Conservation (phyloP, 176 grass and related monocot species). For the Chrysopogon serrulatus region DNA sequence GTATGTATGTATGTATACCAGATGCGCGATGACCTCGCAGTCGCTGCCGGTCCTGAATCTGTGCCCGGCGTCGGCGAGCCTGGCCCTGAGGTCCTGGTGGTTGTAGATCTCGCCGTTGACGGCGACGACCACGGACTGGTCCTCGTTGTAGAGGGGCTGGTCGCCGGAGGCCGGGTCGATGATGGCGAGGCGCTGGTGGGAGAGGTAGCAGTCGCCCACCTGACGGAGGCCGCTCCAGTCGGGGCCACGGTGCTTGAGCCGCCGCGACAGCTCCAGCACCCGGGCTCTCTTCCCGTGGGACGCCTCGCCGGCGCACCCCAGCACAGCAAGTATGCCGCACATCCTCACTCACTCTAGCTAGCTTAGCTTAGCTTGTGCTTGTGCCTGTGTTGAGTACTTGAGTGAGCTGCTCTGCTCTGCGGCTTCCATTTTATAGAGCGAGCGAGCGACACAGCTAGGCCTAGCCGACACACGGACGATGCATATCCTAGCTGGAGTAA, state of each 20-base stretch:
- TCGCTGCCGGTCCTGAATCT: constrained; percentile 86
- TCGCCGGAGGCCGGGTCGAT: constrained; percentile 80
- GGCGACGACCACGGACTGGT: constrained; percentile 55
- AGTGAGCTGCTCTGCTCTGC: no score
- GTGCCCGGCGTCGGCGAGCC: constrained; percentile 33
- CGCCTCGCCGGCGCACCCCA: constrained; percentile 45
- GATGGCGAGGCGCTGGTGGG: constrained; percentile 78
- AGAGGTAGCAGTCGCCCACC: constrained; percentile 57
- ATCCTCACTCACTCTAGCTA: constrained; percentile 7
- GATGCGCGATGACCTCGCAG: constrained; percentile 83
- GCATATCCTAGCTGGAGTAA: no score
- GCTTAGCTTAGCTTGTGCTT: background rate
- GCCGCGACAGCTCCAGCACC: constrained; percentile 72
- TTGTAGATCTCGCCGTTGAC: constrained; percentile 97
- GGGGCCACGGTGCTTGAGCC: constrained; percentile 72
- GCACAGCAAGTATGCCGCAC: constrained; percentile 65
- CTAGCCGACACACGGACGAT: no score
- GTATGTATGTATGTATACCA: constrained; percentile 49
- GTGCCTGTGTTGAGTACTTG: background rate
- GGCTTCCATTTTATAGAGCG: background rate
- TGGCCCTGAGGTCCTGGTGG: constrained; percentile 47
- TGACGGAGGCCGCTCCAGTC: constrained; percentile 70
- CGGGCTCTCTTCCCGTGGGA: constrained; percentile 38
- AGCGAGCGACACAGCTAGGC: no score
- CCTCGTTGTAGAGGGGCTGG: constrained; percentile 80